These are phyloP conservation scores for Skeletonema menzelii DNA, from an alignment of 108 stramenopile species.

Conservation along the genomic window DNA sequence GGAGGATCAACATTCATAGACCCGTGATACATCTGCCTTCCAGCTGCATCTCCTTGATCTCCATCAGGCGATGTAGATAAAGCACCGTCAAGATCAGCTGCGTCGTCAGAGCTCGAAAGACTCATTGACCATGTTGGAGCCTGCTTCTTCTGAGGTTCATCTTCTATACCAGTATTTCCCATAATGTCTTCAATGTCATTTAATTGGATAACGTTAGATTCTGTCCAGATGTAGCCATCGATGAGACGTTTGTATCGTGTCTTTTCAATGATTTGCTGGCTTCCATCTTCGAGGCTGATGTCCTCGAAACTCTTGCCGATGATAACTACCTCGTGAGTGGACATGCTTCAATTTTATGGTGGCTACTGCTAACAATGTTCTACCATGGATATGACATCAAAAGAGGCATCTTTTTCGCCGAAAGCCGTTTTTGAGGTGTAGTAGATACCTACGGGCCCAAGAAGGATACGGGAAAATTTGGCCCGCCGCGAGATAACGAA, in stretches of 20 bases:
- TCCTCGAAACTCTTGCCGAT: conserved; percentile 44
- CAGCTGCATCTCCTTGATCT: no score
- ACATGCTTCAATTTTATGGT: no score
- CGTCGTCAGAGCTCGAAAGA: background rate
- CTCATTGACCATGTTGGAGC: background rate
- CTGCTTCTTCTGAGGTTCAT: background rate
- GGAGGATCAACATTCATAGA: background rate
- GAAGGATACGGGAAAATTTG: no score
- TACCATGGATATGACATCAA: no score
- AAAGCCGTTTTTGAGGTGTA: no score
- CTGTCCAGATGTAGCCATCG: conserved; percentile 39
- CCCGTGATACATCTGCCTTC: background rate
- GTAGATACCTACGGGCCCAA: no score
- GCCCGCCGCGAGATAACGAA: no score
- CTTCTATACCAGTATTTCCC: background rate
- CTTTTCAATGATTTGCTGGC: conserved; percentile 33
- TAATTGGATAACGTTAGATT: conserved; percentile 10
- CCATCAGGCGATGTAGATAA: background rate
- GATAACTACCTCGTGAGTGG: background rate
- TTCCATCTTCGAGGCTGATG: conserved; percentile 34
- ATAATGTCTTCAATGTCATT: conserved; percentile 5
- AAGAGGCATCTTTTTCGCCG: no score
- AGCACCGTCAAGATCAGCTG: background rate
- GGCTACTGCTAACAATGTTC: no score
- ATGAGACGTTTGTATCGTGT: conserved; percentile 29